Percentiles rank a stretch among this genome's conserved stretches.
These are phyloP conservation scores for Saxophila tyrrhenica DNA, from an alignment of 495 filamentous ascomycete species.

Conservation along the genomic window DNA sequence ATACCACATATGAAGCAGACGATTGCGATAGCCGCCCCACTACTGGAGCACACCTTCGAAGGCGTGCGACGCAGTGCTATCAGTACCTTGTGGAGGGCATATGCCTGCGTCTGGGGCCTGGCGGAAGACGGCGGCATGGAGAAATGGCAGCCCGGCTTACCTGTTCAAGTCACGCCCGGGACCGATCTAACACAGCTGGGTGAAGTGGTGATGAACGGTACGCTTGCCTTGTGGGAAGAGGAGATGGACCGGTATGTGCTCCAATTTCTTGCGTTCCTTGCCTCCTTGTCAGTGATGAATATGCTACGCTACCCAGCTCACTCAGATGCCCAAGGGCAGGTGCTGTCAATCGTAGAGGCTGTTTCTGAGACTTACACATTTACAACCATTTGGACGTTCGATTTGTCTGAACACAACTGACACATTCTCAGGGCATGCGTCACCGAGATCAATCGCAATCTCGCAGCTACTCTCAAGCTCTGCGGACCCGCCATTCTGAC, in stretches of 20 bases:
- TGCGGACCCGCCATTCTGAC: conserved; percentile 76
- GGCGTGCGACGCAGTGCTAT: conserved; percentile 86
- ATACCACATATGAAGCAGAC: conserved; percentile 88
- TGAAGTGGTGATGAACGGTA: conserved; percentile 73
- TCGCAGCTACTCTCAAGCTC: conserved; percentile 83
- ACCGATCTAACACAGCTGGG: conserved; percentile 75
- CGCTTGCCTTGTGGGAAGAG: conserved; percentile 71
- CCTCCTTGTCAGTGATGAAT: conserved; percentile 55
- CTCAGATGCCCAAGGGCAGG: conserved; percentile 78
- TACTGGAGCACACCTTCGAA: conserved; percentile 82
- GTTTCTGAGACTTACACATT: conserved; percentile 34
- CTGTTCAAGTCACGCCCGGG: conserved; percentile 64
- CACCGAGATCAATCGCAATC: conserved; percentile 88
- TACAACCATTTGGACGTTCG: conserved; percentile 20
- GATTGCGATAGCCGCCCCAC: conserved; percentile 63
- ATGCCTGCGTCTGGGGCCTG: conserved; percentile 79
- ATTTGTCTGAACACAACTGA: not conserved
- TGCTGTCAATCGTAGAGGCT: conserved; percentile 76
- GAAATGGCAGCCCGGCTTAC: conserved; percentile 85
- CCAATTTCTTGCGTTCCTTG: conserved; percentile 28
- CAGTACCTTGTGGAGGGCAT: conserved; percentile 82
- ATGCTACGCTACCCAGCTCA: conserved; percentile 96
- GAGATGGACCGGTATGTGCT: conserved; percentile 74
- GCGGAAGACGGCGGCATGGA: conserved; percentile 65
- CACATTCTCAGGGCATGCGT: conserved; percentile 57